Percentiles rank a stretch among this genome's conserved stretches.
Conservation (phyloP, 2,329 filamentous ascomycete species). For the Penicillium sp. region DNA sequence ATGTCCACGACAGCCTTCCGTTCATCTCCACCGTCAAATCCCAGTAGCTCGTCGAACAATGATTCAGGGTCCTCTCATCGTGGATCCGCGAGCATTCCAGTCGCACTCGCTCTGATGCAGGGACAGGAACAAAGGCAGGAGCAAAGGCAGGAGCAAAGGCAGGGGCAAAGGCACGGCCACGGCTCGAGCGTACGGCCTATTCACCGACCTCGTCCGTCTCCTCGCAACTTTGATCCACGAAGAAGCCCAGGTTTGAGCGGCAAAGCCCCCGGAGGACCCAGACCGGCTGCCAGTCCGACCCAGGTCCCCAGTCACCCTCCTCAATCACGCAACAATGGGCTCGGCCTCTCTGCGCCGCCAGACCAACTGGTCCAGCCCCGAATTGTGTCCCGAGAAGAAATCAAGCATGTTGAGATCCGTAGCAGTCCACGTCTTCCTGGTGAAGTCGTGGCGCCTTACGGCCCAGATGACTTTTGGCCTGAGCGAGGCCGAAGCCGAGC, state of each 20-base stretch:
- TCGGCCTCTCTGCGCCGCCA: conserved; percentile 4
- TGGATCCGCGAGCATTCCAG: conserved; percentile 4
- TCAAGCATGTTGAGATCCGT: conserved; percentile 29
- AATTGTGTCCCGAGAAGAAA: conserved; percentile 28
- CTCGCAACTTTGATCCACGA: neutral
- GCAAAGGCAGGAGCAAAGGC: too few species aligned
- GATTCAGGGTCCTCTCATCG: conserved; percentile 5
- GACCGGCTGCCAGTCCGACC: neutral
- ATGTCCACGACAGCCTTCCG: conserved; percentile 4
- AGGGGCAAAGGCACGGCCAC: too few species aligned
- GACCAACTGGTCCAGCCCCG: conserved; percentile 30
- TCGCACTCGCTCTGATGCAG: conserved; percentile 5
- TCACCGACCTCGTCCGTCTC: too few species aligned
- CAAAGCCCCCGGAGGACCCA: neutral
- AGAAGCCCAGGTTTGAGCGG: neutral
- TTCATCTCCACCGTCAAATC: conserved; percentile 8
- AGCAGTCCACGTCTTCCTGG: conserved; percentile 23
- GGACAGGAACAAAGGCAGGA: neutral
- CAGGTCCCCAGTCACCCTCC: neutral
- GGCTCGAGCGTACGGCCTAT: too few species aligned
- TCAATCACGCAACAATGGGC: neutral
- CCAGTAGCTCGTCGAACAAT: conserved; percentile 8
- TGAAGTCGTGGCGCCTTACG: conserved; percentile 21
- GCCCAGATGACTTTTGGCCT: conserved; percentile 27
- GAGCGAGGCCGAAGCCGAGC: conserved; percentile 11